Evolutionary conservation across 176 grass and related monocot genomes (phyloP).

Genomic region (Puccinellia tenuiflora): DNA sequence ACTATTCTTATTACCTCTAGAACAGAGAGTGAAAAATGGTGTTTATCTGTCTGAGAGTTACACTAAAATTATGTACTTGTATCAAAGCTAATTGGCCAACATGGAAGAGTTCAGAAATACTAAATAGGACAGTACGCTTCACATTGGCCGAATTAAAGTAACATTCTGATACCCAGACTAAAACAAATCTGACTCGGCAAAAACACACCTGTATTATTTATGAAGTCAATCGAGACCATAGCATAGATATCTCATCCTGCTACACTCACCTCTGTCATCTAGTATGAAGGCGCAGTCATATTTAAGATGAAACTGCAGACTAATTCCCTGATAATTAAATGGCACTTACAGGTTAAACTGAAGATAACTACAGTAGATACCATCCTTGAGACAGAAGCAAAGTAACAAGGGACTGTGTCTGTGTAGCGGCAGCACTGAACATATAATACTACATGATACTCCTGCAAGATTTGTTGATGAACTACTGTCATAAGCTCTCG

Average conservation of each 20-base stretch:
- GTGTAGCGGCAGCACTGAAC: background rate
- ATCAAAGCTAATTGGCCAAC: background rate
- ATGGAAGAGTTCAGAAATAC: background rate
- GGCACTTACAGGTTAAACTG: background rate
- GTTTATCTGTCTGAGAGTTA: background rate
- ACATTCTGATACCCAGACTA: background rate
- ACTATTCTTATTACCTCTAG: background rate
- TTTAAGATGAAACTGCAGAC: background rate
- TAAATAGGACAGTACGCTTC: background rate
- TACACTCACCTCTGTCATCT: background rate
- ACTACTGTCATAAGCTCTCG: background rate
- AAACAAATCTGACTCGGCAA: background rate
- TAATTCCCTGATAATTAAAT: background rate
- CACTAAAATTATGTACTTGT: no score
- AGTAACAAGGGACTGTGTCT: background rate
- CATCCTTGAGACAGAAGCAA: slow-evolving; percentile 21
- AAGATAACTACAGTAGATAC: background rate
- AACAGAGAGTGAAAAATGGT: background rate
- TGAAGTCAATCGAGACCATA: background rate
- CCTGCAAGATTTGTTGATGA: background rate
- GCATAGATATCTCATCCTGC: background rate
- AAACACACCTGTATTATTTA: background rate
- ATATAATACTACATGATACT: background rate
- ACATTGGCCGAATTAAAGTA: background rate
- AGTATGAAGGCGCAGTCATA: background rate